These are phyloP conservation scores for Cylindrotheca closterium DNA, from an alignment of 108 stramenopile genomes.

Conservation along the genomic window DNA sequence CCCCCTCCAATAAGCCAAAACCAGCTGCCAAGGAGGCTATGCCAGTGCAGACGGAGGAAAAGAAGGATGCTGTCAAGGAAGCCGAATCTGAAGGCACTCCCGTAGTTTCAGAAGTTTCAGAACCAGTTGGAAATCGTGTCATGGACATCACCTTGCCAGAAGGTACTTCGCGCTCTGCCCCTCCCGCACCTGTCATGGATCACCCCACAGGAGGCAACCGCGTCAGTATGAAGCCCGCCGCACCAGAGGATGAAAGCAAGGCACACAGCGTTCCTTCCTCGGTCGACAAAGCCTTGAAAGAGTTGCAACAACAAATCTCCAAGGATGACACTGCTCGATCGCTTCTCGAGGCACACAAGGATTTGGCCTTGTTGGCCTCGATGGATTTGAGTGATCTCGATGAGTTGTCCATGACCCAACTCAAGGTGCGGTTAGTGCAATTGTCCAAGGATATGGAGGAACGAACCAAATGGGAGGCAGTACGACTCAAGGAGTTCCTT, in stretches of 20 bases:
- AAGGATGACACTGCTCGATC: slow-evolving; percentile 24
- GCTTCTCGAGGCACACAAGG: slow-evolving; percentile 27
- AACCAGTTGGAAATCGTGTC: slow-evolving; percentile 13
- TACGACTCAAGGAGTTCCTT: slow-evolving; percentile 77
- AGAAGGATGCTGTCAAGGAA: slow-evolving; percentile 12
- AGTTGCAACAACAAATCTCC: slow-evolving; percentile 25
- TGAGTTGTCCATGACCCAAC: slow-evolving; percentile 43
- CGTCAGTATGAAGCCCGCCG: slow-evolving; percentile 20
- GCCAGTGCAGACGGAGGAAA: slow-evolving; percentile 22
- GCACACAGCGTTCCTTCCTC: slow-evolving; percentile 5
- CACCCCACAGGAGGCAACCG: slow-evolving; percentile 47
- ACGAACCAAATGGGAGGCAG: slow-evolving; percentile 85
- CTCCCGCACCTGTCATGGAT: slow-evolving; percentile 17
- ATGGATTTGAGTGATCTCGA: slow-evolving; percentile 47
- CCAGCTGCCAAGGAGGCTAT: slow-evolving; percentile 3
- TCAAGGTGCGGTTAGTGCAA: slow-evolving; percentile 70
- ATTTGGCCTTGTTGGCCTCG: slow-evolving; percentile 28
- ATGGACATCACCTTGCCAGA: slow-evolving; percentile 7
- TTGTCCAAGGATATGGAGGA: slow-evolving; percentile 75
- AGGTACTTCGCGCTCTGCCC: slow-evolving; percentile 10
- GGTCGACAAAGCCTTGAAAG: slow-evolving; percentile 26
- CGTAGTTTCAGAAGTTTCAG: slow-evolving; percentile 4
- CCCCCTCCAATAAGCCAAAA: slow-evolving; percentile 5
- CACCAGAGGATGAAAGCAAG: not conserved
- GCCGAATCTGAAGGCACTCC: not conserved